Evolutionary conservation across 768 basidiomycete genomes (phyloP).

Genomic region (Psilocybe subaeruginosa): DNA sequence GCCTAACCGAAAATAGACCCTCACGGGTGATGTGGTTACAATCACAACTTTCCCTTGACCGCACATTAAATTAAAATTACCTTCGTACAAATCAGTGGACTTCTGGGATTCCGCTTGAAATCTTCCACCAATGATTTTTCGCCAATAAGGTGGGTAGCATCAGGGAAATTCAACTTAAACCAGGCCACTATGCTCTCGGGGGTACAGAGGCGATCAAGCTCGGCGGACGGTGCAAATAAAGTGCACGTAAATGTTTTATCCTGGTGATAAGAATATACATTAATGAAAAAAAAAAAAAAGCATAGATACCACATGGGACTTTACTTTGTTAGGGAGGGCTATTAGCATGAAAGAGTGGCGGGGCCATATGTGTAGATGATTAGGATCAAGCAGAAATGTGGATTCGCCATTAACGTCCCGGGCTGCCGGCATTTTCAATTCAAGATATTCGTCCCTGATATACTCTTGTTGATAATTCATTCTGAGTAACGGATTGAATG

Average conservation of each 20-base stretch:
- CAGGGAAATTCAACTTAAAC: conserved; percentile 86
- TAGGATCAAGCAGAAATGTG: conserved; percentile 85
- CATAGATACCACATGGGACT: conserved; percentile 26
- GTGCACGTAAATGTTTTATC: conserved; percentile 98
- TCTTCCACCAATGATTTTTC: conserved; percentile 75
- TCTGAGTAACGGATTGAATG: conserved; percentile 42
- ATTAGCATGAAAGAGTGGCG: conserved; percentile 99
- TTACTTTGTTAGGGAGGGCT: conserved; percentile 95
- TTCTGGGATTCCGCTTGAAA: conserved; percentile 85
- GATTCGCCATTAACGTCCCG: conserved; percentile 59
- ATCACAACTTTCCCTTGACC: conserved; percentile 19
- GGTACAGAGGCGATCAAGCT: conserved; percentile 69
- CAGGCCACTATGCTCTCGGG: conserved; percentile 63
- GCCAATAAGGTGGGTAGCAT: conserved; percentile 86
- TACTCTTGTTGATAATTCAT: conserved; percentile 97
- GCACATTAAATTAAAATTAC: conserved; percentile 46
- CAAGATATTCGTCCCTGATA: conserved; percentile 94
- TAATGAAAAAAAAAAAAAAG: conserved; percentile 20
- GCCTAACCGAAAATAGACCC: conserved; percentile 48
- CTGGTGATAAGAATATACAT: conserved; percentile 48
- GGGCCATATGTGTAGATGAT: conserved; percentile 99
- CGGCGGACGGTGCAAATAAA: conserved; percentile 83
- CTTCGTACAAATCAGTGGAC: conserved; percentile 90
- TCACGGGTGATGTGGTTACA: conserved; percentile 20
- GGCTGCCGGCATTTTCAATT: conserved; percentile 92